Conservation (phyloP, 176 grass and related monocot genomes). For the Miscanthus lutarioriparius region DNA sequence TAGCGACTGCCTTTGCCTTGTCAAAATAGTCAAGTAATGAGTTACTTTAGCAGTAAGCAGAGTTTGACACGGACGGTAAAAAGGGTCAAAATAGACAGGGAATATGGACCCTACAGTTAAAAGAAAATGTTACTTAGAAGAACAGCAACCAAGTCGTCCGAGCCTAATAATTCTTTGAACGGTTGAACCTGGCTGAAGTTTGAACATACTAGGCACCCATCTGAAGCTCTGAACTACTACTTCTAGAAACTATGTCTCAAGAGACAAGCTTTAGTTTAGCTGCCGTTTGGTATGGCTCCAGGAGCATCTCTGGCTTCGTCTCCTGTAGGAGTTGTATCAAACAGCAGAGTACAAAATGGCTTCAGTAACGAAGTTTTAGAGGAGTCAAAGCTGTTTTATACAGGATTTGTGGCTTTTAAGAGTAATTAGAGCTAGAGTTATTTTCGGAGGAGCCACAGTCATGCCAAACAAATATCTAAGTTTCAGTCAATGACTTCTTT, state of each 20-base stretch:
- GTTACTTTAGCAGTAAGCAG: neutral
- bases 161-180: neutral
- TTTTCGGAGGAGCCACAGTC: neutral
- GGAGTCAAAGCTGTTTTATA: neutral
- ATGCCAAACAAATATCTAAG: neutral
- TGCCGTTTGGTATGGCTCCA: no score
- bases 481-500: neutral
- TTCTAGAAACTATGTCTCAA: no score
- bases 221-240: no score
- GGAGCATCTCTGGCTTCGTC: no score
- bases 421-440: no score
- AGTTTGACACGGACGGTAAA: constrained; percentile 1
- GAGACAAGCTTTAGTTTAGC: no score
- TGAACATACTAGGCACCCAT: neutral
- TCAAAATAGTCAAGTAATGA: neutral
- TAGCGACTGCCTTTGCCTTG: neutral
- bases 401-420: neutral
- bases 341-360: neutral
- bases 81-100: neutral
- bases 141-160: neutral
- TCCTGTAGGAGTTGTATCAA: neutral
- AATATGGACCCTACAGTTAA: neutral
- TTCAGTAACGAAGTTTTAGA: neutral
- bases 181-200: neutral
- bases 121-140: neutral